phyloP scores from a whole-genome alignment of 192 early-diverging fungal genomes.

The Gryganskiella cystojenkinii region DNA sequence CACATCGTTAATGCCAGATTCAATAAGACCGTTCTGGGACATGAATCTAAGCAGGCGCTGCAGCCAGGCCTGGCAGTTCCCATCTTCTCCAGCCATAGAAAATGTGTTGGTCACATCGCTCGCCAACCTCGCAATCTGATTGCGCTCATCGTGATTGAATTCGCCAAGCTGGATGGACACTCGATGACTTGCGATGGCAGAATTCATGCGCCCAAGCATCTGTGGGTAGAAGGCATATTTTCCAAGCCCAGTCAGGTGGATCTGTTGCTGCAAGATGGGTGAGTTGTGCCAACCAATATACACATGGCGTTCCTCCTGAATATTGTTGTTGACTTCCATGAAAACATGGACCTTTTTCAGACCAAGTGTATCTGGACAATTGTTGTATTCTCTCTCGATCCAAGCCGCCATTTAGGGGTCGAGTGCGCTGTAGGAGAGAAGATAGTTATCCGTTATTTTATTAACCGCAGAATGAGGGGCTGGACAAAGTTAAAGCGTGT shows the following conservation, averaged over 20 bases:
- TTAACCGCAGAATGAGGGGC: too few relatives aligned
- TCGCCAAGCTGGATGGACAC: constrained; percentile 9
- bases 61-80: constrained; percentile 11
- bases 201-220: constrained; percentile 8
- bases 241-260: constrained; percentile 11
- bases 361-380: constrained; percentile 4
- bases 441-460: too few relatives aligned
- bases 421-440: too few relatives aligned
- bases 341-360: constrained; percentile 8
- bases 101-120: not conserved
- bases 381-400: constrained; percentile 4
- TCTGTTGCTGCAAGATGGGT: constrained; percentile 2
- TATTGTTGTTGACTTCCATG: constrained; percentile 17
- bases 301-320: constrained; percentile 7
- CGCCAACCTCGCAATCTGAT: constrained; percentile 4
- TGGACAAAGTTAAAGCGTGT: too few relatives aligned
- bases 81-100: constrained; percentile 9
- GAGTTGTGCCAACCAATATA: constrained; percentile 13
- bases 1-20: not conserved
- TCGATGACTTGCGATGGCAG: not conserved
- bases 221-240: constrained; percentile 14
- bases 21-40: constrained; percentile 8
- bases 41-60: constrained; percentile 2
- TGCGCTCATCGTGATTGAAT: not conserved
- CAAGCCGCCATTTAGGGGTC: too few relatives aligned